Conservation (phyloP, 2,329 filamentous ascomycete genomes). For the Trichoderma sp. region DNA sequence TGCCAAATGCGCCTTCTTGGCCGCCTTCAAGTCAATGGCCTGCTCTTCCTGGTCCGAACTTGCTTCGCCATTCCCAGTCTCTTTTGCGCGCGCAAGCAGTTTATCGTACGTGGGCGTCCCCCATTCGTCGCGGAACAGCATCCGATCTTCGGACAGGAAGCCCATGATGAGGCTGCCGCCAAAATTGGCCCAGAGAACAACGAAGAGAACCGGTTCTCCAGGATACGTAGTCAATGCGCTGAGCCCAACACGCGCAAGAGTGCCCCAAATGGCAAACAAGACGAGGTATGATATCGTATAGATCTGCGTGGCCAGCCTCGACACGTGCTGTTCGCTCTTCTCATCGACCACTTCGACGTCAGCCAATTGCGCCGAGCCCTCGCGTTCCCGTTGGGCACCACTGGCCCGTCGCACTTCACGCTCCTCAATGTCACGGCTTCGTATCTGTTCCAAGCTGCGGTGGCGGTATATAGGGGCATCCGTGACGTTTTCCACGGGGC, state of each 20-base stretch:
- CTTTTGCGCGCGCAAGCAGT: conserved; percentile 37
- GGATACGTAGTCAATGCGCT: conserved; percentile 79
- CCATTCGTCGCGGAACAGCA: conserved; percentile 71
- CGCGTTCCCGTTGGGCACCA: conserved; percentile 25
- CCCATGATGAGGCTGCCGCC: conserved; percentile 81
- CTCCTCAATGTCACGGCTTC: conserved; percentile 25
- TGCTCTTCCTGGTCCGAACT: conserved; percentile 29
- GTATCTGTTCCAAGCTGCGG: conserved; percentile 27
- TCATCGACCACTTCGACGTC: conserved; percentile 13
- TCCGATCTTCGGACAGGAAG: conserved; percentile 77
- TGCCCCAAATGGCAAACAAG: conserved; percentile 82
- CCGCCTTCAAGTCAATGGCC: conserved; percentile 44
- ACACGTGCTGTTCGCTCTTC: conserved; percentile 37
- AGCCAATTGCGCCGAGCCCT: not conserved
- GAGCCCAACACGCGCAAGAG: conserved; percentile 78
- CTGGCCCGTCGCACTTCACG: conserved; percentile 24
- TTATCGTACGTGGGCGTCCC: conserved; percentile 48
- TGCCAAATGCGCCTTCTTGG: conserved; percentile 60
- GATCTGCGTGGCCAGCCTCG: conserved; percentile 56
- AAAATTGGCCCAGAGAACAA: conserved; percentile 86
- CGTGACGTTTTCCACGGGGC: conserved; percentile 29
- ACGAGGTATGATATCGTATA: conserved; percentile 81
- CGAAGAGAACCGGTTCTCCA: conserved; percentile 71
- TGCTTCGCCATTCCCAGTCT: conserved; percentile 36
- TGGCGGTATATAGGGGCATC: conserved; percentile 26